Base-by-base conservation (phyloP, 352 stramenopile species). In the Globisporangium polare region DNA sequence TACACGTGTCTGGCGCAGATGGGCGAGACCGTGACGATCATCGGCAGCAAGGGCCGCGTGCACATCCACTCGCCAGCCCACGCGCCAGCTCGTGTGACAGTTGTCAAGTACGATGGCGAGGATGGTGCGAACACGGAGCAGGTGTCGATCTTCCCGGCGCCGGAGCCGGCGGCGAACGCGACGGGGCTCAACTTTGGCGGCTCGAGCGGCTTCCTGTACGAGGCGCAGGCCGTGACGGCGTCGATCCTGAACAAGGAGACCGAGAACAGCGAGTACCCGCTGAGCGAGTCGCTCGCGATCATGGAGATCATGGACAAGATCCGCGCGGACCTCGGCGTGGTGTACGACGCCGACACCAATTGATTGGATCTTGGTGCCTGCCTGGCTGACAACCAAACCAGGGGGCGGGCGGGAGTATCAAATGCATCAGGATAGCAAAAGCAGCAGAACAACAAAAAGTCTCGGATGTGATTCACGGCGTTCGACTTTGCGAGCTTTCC, bases 131-230 rank as follows among this genome's bases (percentile, higher is more conserved):
- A 70, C 49, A 26, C 15, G 20, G 69, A 74, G 26, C 69, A 78
- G 15, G 63, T 61, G 39, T 65, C 78, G 22, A 46, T 66, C 1
- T 90, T 94, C 42, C 69, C 83, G n/a, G 66, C 68, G 33, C 72
- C 80, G 0, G 57, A 67, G 5, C 62, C 72, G 1, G 71, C 74
- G 0, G 51, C 80, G 17, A 63, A 62, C 9, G 61, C 72, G 26
- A 75, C 68, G 46, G 55, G 61, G 17, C 74, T 74, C 53, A 76
- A 87, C 54, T 95, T 92, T 64, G 79, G 69, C 18, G 82, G 84
- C 37, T 89, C 76, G 26, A 66, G 72, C 20, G 85, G 88, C 12
- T 93, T 97, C 53, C 62, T 74, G n/a, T 94, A 93, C 63, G 88
- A 97, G 60, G 85, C 76, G 0, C 74, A 86, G 45, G 79, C 83